phyloP scores from a whole-genome alignment of 257 asterid species.

The Penstemon eatonii region DNA sequence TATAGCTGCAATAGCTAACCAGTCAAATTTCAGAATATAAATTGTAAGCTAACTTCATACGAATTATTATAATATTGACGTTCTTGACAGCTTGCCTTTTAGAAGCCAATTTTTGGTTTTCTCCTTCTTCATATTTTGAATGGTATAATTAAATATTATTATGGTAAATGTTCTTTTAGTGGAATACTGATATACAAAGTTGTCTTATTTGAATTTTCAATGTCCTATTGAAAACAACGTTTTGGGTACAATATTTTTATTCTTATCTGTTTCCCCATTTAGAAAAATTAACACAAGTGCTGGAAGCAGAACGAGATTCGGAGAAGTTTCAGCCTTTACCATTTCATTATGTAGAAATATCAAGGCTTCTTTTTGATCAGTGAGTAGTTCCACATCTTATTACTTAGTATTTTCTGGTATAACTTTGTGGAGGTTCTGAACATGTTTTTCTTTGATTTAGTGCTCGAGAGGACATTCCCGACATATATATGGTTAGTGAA shows the following conservation, averaged over 20 bases:
- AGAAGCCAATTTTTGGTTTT: background rate
- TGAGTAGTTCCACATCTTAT: conserved; percentile 37
- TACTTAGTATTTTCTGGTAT: conserved; percentile 9
- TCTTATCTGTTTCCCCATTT: conserved; percentile 26
- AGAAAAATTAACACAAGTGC: conserved; percentile 76
- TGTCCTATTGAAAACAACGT: conserved; percentile 4
- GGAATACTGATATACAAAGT: background rate
- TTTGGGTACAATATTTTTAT: conserved; percentile 16
- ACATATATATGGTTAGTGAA: conserved; percentile 76
- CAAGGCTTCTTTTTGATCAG: conserved; percentile 93
- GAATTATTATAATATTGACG: background rate
- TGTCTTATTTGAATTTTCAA: conserved; percentile 19
- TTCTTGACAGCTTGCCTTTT: conserved; percentile 19
- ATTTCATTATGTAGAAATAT: conserved; percentile 92
- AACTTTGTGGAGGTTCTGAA: conserved; percentile 27
- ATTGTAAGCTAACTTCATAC: background rate
- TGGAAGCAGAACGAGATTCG: conserved; percentile 90
- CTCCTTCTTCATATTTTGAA: background rate
- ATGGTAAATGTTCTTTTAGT: background rate
- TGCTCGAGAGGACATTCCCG: conserved; percentile 86
- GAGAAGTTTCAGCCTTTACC: conserved; percentile 88
- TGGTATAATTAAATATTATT: background rate
- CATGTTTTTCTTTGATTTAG: conserved; percentile 42
- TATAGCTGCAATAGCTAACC: background rate
- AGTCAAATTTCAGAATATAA: conserved; percentile 3